These are phyloP conservation scores for Comarum palustre DNA, from an alignment of 306 rosid genomes.

Conservation along the genomic window DNA sequence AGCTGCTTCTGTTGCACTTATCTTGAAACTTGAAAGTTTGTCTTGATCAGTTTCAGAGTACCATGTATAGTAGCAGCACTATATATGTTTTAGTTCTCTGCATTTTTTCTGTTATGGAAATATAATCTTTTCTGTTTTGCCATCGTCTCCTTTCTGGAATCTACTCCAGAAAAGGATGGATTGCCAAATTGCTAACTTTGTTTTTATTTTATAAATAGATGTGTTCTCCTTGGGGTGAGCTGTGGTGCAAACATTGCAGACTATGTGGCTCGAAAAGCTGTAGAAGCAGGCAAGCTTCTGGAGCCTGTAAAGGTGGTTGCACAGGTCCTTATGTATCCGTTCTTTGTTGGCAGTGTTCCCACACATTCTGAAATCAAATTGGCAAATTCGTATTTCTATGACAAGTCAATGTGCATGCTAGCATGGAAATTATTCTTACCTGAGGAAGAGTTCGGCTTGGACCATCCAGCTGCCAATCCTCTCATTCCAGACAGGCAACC, in stretches of 20 bases:
- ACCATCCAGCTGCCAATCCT: constrained; percentile 91
- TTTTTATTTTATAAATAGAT: constrained; percentile 47
- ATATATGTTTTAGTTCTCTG: not conserved
- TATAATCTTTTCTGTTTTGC: not conserved
- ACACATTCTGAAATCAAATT: constrained; percentile 88
- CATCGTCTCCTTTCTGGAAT: not conserved
- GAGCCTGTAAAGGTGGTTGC: constrained; percentile 98
- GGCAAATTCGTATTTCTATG: constrained; percentile 91
- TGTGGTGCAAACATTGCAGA: constrained; percentile 98
- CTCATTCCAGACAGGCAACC: constrained; percentile 66
- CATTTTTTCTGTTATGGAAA: not conserved
- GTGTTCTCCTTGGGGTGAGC: constrained; percentile 94
- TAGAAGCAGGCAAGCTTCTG: constrained; percentile 77
- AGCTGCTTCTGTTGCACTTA: not conserved
- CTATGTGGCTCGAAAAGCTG: constrained; percentile 84
- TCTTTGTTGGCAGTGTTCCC: constrained; percentile 79
- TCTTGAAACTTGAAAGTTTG: not conserved
- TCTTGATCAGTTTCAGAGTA: not conserved
- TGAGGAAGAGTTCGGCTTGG: constrained; percentile 73
- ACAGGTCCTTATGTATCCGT: constrained; percentile 83
- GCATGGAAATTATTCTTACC: constrained; percentile 94
- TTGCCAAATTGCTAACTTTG: constrained; percentile 22
- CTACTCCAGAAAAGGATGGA: not conserved
- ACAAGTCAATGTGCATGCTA: constrained; percentile 86
- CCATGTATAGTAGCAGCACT: not conserved